Evolutionary conservation across 202 grass and related monocot genomes (phyloP), one percentile per base, ranked within the genome.

Genomic region (Zoysia matrella): DNA sequence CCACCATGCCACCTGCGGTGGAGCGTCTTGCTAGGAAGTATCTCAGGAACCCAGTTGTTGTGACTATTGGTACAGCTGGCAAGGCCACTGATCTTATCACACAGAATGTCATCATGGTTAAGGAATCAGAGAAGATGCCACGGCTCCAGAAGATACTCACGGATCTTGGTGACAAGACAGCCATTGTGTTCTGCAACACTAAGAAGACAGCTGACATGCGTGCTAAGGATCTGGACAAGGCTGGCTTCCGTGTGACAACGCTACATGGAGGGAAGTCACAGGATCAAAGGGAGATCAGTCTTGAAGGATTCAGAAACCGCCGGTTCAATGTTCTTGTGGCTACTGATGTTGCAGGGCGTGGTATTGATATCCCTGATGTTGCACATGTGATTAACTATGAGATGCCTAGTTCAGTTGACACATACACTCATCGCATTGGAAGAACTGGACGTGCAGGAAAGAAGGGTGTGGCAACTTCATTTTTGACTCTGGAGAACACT

Each of bases 351-450:
- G 92, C 90, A 44, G 95, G 92, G 30, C 92, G 95, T 92, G 95
- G 95, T 82, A 98, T 98, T 84, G 95, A 98, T 79, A 98, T 98
- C 83, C 95, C 95, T 79, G 95, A 97, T 82, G 92, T 94, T 67
- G 95, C 95, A 45, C 90, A 97, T 80, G 92, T 94, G 16, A 98
- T 94, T 67, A 98, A 98, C 68, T 98, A 93, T 87, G 92, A 98
- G 82, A 91, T 98, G 88, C 90, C 95, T 58, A 77, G 55, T 60
- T 88, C 88, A 74, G 44, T 98, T 52, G 92, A 98, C 70, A 94
- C 91, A 82, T 98, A 98, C 68, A 98, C 92, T 45, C 95, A 98
- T 87, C 90, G 95, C 58, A 98, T 94, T 77, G 95, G 95, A 74
- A 87, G 95, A 69, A 98, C 95, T 2, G 95, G 95, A 2, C 92